Evolutionary conservation across 2,329 filamentous ascomycete genomes (phyloP).

Genomic region (Fusarium sp.): DNA sequence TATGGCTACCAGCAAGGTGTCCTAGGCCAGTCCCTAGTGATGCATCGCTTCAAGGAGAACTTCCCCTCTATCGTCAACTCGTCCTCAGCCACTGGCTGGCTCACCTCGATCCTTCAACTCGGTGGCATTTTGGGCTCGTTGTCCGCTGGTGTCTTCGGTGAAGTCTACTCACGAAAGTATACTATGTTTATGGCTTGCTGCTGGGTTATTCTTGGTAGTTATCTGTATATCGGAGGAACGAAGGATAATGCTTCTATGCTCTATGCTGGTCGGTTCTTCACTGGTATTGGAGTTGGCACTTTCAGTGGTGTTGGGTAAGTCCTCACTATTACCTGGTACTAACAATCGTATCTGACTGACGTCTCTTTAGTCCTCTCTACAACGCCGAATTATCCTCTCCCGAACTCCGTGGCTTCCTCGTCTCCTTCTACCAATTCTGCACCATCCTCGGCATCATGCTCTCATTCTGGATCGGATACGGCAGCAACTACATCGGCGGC

Average conservation of each 20-base stretch:
- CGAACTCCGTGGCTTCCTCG: constrained; percentile 71
- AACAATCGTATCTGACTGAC: background rate
- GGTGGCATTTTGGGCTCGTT: constrained; percentile 59
- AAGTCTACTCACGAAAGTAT: constrained; percentile 61
- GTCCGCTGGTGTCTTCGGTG: constrained; percentile 57
- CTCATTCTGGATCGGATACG: constrained; percentile 58
- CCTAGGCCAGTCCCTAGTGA: constrained; percentile 62
- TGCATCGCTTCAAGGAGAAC: constrained; percentile 59
- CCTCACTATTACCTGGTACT: background rate
- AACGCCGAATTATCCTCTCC: constrained; percentile 66
- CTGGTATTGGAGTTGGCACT: constrained; percentile 58
- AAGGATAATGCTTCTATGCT: constrained; percentile 52
- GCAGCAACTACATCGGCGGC: constrained; percentile 58
- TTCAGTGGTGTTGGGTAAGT: constrained; percentile 53
- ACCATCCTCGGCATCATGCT: constrained; percentile 55
- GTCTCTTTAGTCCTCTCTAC: constrained; percentile 51
- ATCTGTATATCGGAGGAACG: constrained; percentile 55
- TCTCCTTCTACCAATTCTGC: constrained; percentile 72
- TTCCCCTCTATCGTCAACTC: constrained; percentile 59
- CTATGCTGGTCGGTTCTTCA: constrained; percentile 61
- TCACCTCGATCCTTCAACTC: constrained; percentile 61
- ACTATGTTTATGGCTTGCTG: constrained; percentile 60
- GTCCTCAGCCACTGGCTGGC: constrained; percentile 58
- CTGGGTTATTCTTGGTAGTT: constrained; percentile 57
- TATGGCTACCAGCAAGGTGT: constrained; percentile 59